A percentile compares a stretch with the other conserved stretches of the same genome.
Evolutionary conservation across 2,329 filamentous ascomycete genomes (phyloP).

Genomic region (Diaporthe amygdali): DNA sequence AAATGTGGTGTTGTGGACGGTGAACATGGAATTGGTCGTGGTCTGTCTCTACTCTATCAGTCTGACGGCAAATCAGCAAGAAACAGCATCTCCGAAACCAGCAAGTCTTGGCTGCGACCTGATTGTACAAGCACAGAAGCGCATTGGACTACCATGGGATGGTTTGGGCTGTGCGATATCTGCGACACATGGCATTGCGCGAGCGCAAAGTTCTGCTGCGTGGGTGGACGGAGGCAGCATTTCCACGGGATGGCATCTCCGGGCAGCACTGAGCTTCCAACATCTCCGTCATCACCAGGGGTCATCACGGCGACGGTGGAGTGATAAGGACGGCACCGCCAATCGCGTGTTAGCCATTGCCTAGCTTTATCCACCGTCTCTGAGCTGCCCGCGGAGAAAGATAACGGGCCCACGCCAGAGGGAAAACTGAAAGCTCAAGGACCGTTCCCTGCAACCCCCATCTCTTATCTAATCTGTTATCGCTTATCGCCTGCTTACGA

Average conservation of each 20-base stretch:
- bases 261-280: not conserved
- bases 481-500: not conserved
- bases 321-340: slow-evolving; percentile 14
- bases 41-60: not conserved
- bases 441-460: not conserved
- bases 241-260: slow-evolving; percentile 16
- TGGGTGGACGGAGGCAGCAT: slow-evolving; percentile 2
- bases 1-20: not conserved
- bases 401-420: not conserved
- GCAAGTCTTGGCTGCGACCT: not conserved
- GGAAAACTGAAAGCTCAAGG: not conserved
- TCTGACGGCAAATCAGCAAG: not conserved
- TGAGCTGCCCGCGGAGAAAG: slow-evolving; percentile 21
- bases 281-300: slow-evolving; percentile 14
- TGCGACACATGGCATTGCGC: not conserved
- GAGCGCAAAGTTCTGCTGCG: not conserved
- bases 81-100: slow-evolving; percentile 13
- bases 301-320: not conserved
- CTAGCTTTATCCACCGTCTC: slow-evolving; percentile 18
- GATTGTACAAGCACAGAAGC: not conserved
- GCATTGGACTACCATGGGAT: not conserved
- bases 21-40: not conserved
- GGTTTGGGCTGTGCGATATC: slow-evolving; percentile 4
- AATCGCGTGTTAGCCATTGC: slow-evolving; percentile 14
- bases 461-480: not conserved